These are phyloP conservation scores for Calonectria henricotiae DNA, from an alignment of 2,329 filamentous ascomycete genomes.

Conservation along the genomic window DNA sequence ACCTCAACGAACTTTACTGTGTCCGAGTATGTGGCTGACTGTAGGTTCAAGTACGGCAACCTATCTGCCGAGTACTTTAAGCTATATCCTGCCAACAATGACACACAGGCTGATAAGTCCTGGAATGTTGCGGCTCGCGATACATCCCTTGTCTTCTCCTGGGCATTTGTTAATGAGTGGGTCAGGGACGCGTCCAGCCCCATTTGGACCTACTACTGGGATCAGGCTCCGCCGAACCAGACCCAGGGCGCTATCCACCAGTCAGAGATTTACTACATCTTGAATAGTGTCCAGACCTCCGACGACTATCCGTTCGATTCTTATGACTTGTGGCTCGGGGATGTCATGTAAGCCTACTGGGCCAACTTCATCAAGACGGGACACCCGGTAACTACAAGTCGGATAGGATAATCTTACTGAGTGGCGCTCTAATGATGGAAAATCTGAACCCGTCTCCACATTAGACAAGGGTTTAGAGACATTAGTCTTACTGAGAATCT, in stretches of 20 bases:
- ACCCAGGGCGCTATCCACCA: constrained; percentile 7
- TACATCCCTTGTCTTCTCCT: constrained; percentile 12
- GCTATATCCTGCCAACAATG: background rate
- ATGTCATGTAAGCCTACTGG: constrained; percentile 3
- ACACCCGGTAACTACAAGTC: background rate
- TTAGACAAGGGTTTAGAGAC: background rate
- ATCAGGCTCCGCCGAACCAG: constrained; percentile 25
- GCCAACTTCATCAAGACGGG: constrained; percentile 22
- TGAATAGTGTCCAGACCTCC: constrained; percentile 4
- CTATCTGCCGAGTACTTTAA: background rate
- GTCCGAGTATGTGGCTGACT: background rate
- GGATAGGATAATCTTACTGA: background rate
- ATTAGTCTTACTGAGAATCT: background rate
- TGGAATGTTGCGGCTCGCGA: background rate
- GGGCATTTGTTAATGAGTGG: background rate
- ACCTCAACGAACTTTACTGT: background rate
- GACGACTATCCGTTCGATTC: background rate
- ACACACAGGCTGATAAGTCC: background rate
- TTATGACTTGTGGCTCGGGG: background rate
- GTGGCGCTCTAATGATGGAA: background rate
- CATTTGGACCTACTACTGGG: constrained; percentile 24
- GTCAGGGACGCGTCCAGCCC: background rate
- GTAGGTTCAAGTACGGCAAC: background rate
- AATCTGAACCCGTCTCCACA: background rate
- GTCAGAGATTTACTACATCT: constrained; percentile 18